phyloP scores from a whole-genome alignment of 2,329 filamentous ascomycete species.

The Bipolaris cookei region DNA sequence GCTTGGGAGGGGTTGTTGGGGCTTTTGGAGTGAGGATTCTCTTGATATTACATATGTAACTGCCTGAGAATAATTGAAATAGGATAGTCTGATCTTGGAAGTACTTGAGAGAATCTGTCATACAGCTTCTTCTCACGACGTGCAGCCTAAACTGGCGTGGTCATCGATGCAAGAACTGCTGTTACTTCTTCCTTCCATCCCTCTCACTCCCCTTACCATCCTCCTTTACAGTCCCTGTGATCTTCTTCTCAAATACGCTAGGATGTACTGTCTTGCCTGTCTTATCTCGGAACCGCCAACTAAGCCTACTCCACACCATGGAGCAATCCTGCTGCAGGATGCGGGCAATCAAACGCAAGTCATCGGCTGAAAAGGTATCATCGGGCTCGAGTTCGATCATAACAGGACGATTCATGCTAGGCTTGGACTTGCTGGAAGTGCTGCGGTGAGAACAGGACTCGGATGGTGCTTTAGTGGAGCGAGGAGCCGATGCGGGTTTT shows the following conservation, averaged over 20 bases:
- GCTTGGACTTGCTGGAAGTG: not conserved
- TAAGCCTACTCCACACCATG: conserved; percentile 56
- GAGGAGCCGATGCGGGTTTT: conserved; percentile 4
- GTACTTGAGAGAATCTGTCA: not conserved
- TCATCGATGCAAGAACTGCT: not conserved
- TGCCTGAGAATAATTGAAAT: not conserved
- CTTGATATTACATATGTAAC: too few relatives aligned
- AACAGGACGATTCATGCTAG: conserved; percentile 3
- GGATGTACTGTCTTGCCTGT: conserved; percentile 56
- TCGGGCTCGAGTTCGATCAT: conserved; percentile 37
- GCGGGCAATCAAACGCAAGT: conserved; percentile 52
- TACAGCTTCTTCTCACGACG: too few relatives aligned
- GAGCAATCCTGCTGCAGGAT: conserved; percentile 54
- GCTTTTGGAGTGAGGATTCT: conserved; percentile 16
- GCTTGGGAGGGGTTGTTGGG: conserved; percentile 49
- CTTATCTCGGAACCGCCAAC: conserved; percentile 56
- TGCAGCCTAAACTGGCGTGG: not conserved
- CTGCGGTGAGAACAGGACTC: conserved; percentile 3
- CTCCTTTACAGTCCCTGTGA: conserved; percentile 34
- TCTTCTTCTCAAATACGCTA: conserved; percentile 53
- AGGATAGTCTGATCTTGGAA: not conserved
- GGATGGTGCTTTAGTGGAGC: conserved; percentile 9
- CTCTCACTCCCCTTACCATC: conserved; percentile 10
- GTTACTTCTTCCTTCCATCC: not conserved
- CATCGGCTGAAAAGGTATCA: conserved; percentile 34